These are phyloP conservation scores for Rhizoctonia solani DNA, from an alignment of 1,284 basidiomycete species.

Conservation along the genomic window DNA sequence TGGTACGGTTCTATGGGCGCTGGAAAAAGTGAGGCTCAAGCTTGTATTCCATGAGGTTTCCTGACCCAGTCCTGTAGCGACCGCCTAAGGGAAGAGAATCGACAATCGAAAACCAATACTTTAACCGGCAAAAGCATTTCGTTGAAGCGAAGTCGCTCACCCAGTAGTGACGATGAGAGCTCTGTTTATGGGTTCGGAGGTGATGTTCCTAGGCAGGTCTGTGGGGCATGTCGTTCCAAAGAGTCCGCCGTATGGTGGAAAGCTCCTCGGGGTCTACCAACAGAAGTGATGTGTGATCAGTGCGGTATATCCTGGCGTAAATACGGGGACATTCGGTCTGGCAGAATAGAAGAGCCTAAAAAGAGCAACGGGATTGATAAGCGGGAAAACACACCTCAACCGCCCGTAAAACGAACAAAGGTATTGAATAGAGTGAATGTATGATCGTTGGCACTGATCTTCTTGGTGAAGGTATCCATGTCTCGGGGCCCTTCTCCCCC, in stretches of 20 bases:
- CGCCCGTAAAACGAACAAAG: slow-evolving; percentile 67
- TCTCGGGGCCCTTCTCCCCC: slow-evolving; percentile 42
- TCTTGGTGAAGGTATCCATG: not conserved
- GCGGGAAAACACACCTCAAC: slow-evolving; percentile 76
- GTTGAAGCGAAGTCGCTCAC: slow-evolving; percentile 47
- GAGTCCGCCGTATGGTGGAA: slow-evolving; percentile 84
- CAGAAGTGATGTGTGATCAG: slow-evolving; percentile 73
- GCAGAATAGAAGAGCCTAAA: slow-evolving; percentile 41
- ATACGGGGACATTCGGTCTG: slow-evolving; percentile 75
- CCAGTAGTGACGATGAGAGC: slow-evolving; percentile 69
- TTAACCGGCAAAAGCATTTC: slow-evolving; percentile 34
- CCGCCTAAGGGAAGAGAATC: slow-evolving; percentile 36
- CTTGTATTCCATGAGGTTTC: not conserved
- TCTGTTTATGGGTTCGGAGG: slow-evolving; percentile 52
- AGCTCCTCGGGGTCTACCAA: slow-evolving; percentile 75
- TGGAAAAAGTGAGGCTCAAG: slow-evolving; percentile 73
- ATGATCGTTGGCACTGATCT: not conserved
- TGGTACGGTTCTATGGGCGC: slow-evolving; percentile 80
- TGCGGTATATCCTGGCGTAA: slow-evolving; percentile 86
- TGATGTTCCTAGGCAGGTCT: slow-evolving; percentile 51
- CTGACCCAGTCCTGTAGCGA: slow-evolving; percentile 34
- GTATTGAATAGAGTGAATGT: slow-evolving; percentile 49
- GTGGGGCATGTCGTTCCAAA: slow-evolving; percentile 77
- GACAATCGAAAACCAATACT: slow-evolving; percentile 32
- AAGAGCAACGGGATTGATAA: slow-evolving; percentile 62